phyloP scores from a whole-genome alignment of 2,329 filamentous ascomycete genomes.

The Pezicula radicicola region DNA sequence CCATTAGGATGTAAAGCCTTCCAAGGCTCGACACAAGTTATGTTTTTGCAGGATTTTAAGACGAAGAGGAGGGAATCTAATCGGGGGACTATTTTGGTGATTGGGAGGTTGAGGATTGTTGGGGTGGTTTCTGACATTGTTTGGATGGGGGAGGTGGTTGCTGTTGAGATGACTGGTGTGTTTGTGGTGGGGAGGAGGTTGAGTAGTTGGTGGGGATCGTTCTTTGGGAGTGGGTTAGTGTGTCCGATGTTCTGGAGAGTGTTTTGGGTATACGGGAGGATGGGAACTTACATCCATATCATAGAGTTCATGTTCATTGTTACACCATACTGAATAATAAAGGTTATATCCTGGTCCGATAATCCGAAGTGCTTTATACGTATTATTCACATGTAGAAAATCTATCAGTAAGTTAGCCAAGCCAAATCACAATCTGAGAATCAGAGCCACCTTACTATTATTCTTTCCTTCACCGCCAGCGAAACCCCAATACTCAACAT shows the following conservation, averaged over 20 bases:
- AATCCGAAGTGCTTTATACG: slow-evolving; percentile 43
- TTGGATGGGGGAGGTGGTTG: slow-evolving; percentile 23
- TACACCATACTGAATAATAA: slow-evolving; percentile 68
- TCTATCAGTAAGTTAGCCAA: background rate
- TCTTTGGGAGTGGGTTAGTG: slow-evolving; percentile 26
- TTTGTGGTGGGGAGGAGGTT: slow-evolving; percentile 35
- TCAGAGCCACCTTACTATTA: background rate
- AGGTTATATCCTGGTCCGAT: slow-evolving; percentile 49
- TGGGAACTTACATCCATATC: slow-evolving; percentile 45
- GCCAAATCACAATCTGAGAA: background rate
- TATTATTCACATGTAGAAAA: slow-evolving; percentile 35
- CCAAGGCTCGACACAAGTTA: slow-evolving; percentile 53
- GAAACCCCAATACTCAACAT: slow-evolving; percentile 41
- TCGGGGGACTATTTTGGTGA: slow-evolving; percentile 40
- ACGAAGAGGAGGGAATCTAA: slow-evolving; percentile 57
- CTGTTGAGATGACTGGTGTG: slow-evolving; percentile 17
- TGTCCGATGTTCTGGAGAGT: background rate
- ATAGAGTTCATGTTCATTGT: slow-evolving; percentile 62
- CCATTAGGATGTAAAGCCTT: slow-evolving; percentile 49
- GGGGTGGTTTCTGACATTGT: slow-evolving; percentile 1
- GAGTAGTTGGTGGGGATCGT: slow-evolving; percentile 46
- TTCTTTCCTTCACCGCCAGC: slow-evolving; percentile 18
- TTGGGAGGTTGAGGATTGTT: slow-evolving; percentile 28
- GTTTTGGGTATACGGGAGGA: background rate
- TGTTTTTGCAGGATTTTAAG: slow-evolving; percentile 55